Base-by-base conservation (phyloP, 768 basidiomycete genomes). In the Tylopilus felleus region DNA sequence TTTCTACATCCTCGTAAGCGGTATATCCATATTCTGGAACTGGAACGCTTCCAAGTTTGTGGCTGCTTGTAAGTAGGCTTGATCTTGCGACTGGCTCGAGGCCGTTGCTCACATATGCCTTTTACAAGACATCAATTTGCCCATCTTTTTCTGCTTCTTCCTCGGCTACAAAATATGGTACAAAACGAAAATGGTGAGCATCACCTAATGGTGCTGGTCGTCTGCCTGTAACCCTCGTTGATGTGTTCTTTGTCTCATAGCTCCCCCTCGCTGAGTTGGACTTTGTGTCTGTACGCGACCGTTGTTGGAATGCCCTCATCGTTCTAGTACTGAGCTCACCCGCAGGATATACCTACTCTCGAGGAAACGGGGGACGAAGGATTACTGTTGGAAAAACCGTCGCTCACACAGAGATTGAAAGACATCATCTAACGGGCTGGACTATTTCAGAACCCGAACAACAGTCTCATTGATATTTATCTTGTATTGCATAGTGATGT, bases 271-370 rank as follows among this genome's bases (percentile, higher is more conserved):
- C 39, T 19, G 81, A 89, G 59, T 85, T 88, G 80, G 88, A 89
- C 66, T 85, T 88, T 55, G 78, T 82, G 54, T 85, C 86, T 33
- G 84, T 83, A 53, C 49, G 80, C 67, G 5, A 50, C 28, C 0
- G 8, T 27, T 25, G 5, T 13, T 21, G 12, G 29, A 38, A 19
- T 17, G 2, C 10, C 1, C 31, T 38, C 28, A 12, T 23, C 8
- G 12, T 46, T n/a, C 28, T 5, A 4, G n/a, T 36, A 13, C 46
- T 65, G 23, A 55, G 4, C 12, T 39, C 28, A 47, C 7, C 28
- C 31, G 5, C 56, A 85, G 82, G 80, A 85, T 50, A 84, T 89
- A 52, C 88, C 88, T 3, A 78, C 80, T 0, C 45, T 82, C 28
- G 85, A 86, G 68, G 85, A 89, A 70, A 89, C 88, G 0, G 88